Percentiles rank a stretch among this genome's conserved stretches.
Conservation (phyloP, 306 rosid species). For the Cyclanthera cordifolia region DNA sequence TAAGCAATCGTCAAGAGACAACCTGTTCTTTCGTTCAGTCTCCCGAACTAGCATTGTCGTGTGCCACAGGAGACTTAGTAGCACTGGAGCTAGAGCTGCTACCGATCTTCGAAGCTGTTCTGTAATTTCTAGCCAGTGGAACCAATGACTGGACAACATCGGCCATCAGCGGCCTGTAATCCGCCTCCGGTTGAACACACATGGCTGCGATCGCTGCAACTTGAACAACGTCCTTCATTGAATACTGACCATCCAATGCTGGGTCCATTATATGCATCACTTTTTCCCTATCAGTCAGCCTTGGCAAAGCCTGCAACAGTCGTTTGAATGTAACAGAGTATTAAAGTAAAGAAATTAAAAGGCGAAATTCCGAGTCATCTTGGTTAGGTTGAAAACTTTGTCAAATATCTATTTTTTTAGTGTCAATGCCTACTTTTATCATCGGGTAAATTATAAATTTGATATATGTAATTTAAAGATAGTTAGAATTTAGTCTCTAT, state of each 20-base stretch:
- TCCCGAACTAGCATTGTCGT: constrained; percentile 26
- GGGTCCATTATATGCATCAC: constrained; percentile 86
- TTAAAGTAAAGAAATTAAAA: not conserved
- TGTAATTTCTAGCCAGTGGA: constrained; percentile 57
- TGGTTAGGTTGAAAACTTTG: not conserved
- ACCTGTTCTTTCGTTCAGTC: constrained; percentile 15
- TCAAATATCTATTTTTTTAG: too few species aligned
- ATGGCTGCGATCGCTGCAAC: constrained; percentile 90
- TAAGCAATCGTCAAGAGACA: constrained; percentile 7
- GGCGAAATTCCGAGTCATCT: not conserved
- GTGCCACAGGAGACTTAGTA: constrained; percentile 38
- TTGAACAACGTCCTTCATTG: constrained; percentile 87
- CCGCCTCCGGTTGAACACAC: constrained; percentile 95
- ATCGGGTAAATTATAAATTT: too few species aligned
- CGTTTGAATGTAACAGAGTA: constrained; percentile 4
- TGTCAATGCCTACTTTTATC: too few species aligned
- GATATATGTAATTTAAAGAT: too few species aligned
- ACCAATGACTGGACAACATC: constrained; percentile 92
- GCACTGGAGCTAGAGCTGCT: constrained; percentile 45
- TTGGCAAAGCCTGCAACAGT: constrained; percentile 61
- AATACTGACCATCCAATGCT: constrained; percentile 71
- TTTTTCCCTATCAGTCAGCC: constrained; percentile 73
- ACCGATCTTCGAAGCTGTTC: constrained; percentile 46
- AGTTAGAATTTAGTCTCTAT: too few species aligned
- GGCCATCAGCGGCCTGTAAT: constrained; percentile 92